A percentile compares a stretch with the other conserved stretches of the same genome.
phyloP scores from a whole-genome alignment of 768 basidiomycete genomes.

The Amanita rimosa region DNA sequence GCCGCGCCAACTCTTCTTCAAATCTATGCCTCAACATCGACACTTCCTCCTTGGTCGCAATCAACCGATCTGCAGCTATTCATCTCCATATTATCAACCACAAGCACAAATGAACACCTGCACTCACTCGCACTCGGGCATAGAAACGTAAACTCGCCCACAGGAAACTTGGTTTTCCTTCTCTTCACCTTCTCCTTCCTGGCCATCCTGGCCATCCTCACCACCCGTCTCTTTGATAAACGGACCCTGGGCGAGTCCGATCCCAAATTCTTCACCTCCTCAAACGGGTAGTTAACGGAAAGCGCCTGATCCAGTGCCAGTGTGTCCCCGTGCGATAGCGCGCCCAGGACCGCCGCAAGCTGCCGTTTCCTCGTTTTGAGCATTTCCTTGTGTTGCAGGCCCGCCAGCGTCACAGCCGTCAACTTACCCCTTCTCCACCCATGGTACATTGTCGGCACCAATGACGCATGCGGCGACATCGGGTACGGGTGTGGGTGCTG shows the following conservation, averaged over 20 bases:
- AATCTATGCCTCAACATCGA: slow-evolving; percentile 53
- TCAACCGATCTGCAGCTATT: slow-evolving; percentile 61
- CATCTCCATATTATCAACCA: slow-evolving; percentile 3
- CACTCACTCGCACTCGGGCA: slow-evolving; percentile 67
- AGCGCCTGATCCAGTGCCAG: slow-evolving; percentile 73
- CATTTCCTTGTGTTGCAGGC: slow-evolving; percentile 66
- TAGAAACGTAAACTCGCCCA: slow-evolving; percentile 45
- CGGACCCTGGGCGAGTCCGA: slow-evolving; percentile 26
- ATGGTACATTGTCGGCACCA: slow-evolving; percentile 10
- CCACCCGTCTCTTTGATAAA: slow-evolving; percentile 41
- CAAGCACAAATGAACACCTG: slow-evolving; percentile 14
- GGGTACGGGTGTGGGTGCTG: not conserved
- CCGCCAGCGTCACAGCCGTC: slow-evolving; percentile 51
- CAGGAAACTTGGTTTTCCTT: slow-evolving; percentile 24
- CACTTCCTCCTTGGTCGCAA: slow-evolving; percentile 61
- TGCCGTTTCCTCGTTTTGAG: slow-evolving; percentile 60
- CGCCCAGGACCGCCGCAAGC: slow-evolving; percentile 58
- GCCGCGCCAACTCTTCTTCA: slow-evolving; percentile 61
- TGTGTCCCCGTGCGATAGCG: slow-evolving; percentile 54
- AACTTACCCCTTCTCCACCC: slow-evolving; percentile 31
- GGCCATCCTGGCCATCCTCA: slow-evolving; percentile 35
- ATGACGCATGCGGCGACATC: slow-evolving; percentile 2
- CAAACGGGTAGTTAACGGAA: slow-evolving; percentile 32
- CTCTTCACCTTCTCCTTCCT: slow-evolving; percentile 8
- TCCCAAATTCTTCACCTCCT: slow-evolving; percentile 7